phyloP scores from a whole-genome alignment of 1,284 basidiomycete species.

The Cryptococcus sp. region DNA sequence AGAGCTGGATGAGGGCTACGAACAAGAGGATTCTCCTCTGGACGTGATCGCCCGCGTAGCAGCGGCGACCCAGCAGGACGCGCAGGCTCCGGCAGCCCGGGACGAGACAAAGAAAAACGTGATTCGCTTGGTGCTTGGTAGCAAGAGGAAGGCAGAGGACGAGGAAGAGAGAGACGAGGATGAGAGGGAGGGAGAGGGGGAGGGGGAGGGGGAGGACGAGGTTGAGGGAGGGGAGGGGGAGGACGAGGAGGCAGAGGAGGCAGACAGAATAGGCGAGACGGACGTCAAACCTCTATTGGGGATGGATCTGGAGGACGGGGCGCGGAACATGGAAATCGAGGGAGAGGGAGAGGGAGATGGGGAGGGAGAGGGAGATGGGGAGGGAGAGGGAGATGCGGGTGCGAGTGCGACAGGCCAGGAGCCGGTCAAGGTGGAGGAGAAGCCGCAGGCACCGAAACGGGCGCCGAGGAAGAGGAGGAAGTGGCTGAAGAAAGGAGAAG shows the following conservation, averaged over 20 bases:
- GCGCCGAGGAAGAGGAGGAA: conserved; percentile 25
- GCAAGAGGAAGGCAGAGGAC: conserved; percentile 15
- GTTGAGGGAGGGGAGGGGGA: not conserved
- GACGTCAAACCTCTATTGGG: not conserved
- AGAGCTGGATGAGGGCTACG: conserved; percentile 8
- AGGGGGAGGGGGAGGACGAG: not conserved
- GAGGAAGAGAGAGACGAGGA: not conserved
- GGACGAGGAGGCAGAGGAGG: not conserved
- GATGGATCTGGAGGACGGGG: not conserved
- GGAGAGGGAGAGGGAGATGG: not conserved
- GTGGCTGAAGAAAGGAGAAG: conserved; percentile 42
- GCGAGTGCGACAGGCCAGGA: too few relatives aligned
- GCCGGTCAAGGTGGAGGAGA: not conserved
- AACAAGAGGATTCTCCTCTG: not conserved
- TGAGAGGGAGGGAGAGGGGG: conserved; percentile 8
- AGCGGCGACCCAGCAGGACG: not conserved
- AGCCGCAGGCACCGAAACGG: conserved; percentile 2
- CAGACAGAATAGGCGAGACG: not conserved
- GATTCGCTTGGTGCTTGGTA: conserved; percentile 9
- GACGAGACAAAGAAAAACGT: conserved; percentile 5
- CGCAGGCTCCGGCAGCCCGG: not conserved
- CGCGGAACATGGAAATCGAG: not conserved
- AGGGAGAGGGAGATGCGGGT: not conserved
- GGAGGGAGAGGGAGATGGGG: not conserved
- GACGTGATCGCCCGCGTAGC: too few relatives aligned